Evolutionary conservation across 352 stramenopile species (phyloP), one percentile per base, ranked within the genome.

Genomic region (Blastocystis sp.): DNA sequence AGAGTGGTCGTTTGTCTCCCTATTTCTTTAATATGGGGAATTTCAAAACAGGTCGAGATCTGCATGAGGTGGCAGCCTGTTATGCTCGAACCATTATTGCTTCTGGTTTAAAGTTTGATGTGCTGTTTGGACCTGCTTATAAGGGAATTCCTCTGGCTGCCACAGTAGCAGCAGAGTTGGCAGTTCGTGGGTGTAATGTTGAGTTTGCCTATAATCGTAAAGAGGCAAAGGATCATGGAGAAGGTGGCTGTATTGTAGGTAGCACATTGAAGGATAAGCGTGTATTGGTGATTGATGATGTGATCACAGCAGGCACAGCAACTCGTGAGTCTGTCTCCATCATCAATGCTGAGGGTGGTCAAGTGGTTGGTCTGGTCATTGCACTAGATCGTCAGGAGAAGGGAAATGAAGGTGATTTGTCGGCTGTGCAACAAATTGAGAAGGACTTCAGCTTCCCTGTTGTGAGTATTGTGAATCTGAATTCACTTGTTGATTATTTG

Each of bases 1-100:
- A 99, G 91, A 98, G 95, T 76, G 97, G 97, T 48, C 93, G 97
- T 60, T 93, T 95, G 64, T 98, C 95, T 40, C 97, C 97, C 30
- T 99, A 99, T 92, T 99, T 99, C 91, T 99, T 99, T 92, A 99
- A 99, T 93, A 97, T 97, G 22, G 94, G 97, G 19, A 92, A 98
- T 56, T 99, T 99, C 92, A 96, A 94, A 89, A 96, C 94, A 9
- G 97, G 97, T 11, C 93, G 93, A 51, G 94, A 96, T 22, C 91
- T 99, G 19, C 92, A 94, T 56, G 62, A 75, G 53, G 56, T 90
- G 35, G 78, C 75, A 1, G 56, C 59, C 42, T 90, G 78, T 59
- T 91, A 91, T 40, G 78, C 90, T 84, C 80, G 94, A 91, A 91
- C 62, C 15, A 91, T 92, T 33, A 13, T 90, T 24, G 54, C 93